Evolutionary conservation across 495 filamentous ascomycete genomes (phyloP).

Genomic region (Bryoglossum gracile): DNA sequence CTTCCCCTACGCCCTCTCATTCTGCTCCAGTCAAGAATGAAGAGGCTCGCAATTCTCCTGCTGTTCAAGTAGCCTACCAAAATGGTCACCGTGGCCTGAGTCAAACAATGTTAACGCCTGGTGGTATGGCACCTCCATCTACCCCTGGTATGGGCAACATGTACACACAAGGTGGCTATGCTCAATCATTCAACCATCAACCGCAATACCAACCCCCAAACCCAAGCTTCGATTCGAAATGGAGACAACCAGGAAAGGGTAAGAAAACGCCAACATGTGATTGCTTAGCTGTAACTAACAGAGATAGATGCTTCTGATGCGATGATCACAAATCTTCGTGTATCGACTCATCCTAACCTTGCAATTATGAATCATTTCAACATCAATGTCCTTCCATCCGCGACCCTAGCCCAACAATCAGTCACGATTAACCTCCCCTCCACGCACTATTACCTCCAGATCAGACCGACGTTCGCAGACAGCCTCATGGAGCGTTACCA

Average conservation of each 20-base stretch:
- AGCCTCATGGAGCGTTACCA: constrained; percentile 48
- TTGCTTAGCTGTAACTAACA: constrained; percentile 4
- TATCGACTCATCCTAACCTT: constrained; percentile 60
- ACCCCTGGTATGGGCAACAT: constrained; percentile 29
- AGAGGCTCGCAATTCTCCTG: constrained; percentile 28
- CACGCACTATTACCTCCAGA: constrained; percentile 56
- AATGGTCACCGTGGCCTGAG: constrained; percentile 23
- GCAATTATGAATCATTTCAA: constrained; percentile 45
- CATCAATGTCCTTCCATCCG: constrained; percentile 52
- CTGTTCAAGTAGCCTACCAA: constrained; percentile 19
- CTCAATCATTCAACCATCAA: constrained; percentile 21
- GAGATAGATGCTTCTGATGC: constrained; percentile 43
- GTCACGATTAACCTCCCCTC: constrained; percentile 57
- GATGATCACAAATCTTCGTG: constrained; percentile 55
- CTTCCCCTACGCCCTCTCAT: constrained; percentile 43
- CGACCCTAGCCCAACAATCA: constrained; percentile 56
- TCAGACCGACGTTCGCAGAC: constrained; percentile 52
- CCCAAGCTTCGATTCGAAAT: constrained; percentile 24
- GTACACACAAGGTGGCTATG: constrained; percentile 15
- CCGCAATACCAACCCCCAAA: constrained; percentile 16
- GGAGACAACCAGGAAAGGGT: constrained; percentile 50
- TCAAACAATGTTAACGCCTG: constrained; percentile 26
- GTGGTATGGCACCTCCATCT: constrained; percentile 35
- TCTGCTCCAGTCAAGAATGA: constrained; percentile 38
- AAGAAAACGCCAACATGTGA: constrained; percentile 24